phyloP scores from a whole-genome alignment of 352 stramenopile species.

The Globisporangium nunn region DNA sequence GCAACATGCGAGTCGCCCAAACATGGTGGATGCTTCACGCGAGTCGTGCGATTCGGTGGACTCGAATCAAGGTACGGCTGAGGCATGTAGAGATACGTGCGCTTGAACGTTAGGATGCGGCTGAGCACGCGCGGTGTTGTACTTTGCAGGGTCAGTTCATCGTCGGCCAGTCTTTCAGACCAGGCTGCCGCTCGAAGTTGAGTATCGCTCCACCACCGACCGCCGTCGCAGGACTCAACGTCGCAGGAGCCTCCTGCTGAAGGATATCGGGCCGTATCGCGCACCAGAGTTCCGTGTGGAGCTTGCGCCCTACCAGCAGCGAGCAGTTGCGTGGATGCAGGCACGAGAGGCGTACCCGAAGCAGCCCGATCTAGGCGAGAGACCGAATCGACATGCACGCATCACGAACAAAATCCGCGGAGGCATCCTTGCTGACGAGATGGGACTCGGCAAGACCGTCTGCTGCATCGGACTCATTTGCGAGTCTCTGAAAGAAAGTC shows the following conservation, averaged over 20 bases:
- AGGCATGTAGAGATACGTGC: neutral
- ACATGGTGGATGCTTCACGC: constrained; percentile 4
- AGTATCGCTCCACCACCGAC: constrained; percentile 51
- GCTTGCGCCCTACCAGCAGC: constrained; percentile 76
- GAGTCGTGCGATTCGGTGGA: constrained; percentile 9
- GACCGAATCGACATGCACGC: constrained; percentile 19
- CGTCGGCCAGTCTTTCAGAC: constrained; percentile 28
- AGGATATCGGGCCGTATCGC: constrained; percentile 34
- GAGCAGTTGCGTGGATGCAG: constrained; percentile 88
- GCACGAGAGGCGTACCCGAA: constrained; percentile 26
- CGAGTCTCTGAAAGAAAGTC: constrained; percentile 45
- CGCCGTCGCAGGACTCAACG: constrained; percentile 26
- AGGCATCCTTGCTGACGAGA: constrained; percentile 84
- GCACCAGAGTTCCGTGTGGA: constrained; percentile 50
- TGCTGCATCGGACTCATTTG: constrained; percentile 78
- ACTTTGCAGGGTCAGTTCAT: neutral
- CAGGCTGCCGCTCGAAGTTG: constrained; percentile 53
- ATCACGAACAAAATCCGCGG: constrained; percentile 41
- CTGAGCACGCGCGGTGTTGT: neutral
- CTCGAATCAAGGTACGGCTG: constrained; percentile 3
- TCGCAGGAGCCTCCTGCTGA: constrained; percentile 21
- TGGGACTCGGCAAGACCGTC: constrained; percentile 89
- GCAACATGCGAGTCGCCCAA: neutral
- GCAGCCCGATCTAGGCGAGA: constrained; percentile 7
- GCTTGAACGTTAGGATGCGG: neutral